These are phyloP conservation scores for Cenococcum geophilum DNA, from an alignment of 495 filamentous ascomycete species.

Conservation along the genomic window DNA sequence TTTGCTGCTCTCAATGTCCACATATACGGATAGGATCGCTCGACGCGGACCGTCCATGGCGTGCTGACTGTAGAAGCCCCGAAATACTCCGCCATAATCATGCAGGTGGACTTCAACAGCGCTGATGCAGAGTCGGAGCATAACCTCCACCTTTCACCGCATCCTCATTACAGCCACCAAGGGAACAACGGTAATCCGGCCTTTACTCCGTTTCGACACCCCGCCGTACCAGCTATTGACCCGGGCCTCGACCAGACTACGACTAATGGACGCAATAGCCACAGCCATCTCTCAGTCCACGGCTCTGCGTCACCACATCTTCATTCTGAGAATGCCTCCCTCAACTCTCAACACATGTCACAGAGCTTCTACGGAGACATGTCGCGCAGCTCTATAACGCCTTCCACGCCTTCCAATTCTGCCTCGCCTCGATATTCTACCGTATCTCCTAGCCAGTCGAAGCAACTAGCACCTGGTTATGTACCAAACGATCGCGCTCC, in stretches of 20 bases:
- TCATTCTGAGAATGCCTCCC: constrained; percentile 24
- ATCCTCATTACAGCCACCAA: constrained; percentile 26
- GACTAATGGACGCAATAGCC: constrained; percentile 27
- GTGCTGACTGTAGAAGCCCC: constrained; percentile 15
- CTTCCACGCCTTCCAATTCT: constrained; percentile 30
- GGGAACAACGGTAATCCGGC: constrained; percentile 25
- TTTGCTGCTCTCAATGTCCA: neutral
- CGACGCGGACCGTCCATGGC: constrained; percentile 23
- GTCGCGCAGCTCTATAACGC: constrained; percentile 24
- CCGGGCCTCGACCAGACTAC: constrained; percentile 27
- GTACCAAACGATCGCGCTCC: constrained; percentile 43
- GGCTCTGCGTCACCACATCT: constrained; percentile 19
- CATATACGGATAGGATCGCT: constrained; percentile 13
- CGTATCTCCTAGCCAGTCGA: constrained; percentile 27
- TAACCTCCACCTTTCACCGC: constrained; percentile 26
- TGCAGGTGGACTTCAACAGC: constrained; percentile 29
- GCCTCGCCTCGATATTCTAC: constrained; percentile 30
- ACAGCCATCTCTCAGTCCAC: constrained; percentile 25
- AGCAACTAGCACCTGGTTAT: constrained; percentile 21
- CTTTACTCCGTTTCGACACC: constrained; percentile 28
- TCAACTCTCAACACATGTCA: constrained; percentile 20
- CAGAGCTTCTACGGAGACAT: constrained; percentile 31
- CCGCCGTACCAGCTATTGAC: constrained; percentile 27
- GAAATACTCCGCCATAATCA: constrained; percentile 13
- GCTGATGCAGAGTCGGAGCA: constrained; percentile 28